Conservation (phyloP, 306 rosid genomes). For the Hippophae gyantsensis region DNA sequence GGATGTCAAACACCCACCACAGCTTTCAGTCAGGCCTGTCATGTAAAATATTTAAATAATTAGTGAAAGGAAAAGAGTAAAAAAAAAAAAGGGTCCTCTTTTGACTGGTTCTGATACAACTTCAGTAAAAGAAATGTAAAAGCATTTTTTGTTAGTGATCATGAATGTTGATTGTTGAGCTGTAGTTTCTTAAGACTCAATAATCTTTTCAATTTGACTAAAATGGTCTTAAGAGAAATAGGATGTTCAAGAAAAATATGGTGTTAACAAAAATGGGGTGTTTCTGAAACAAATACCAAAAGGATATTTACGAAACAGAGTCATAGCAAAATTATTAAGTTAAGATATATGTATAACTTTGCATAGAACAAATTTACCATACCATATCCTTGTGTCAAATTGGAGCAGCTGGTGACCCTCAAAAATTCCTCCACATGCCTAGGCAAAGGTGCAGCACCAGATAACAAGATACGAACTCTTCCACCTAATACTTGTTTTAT, state of each 20-base stretch:
- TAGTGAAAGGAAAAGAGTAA: background rate
- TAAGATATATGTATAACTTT: no score
- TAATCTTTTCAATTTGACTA: no score
- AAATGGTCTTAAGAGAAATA: no score
- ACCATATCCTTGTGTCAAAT: constrained; percentile 89
- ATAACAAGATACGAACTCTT: constrained; percentile 54
- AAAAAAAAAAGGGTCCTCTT: background rate
- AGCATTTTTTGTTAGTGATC: no score
- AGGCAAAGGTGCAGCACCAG: constrained; percentile 90
- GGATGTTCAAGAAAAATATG: no score
- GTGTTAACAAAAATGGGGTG: no score
- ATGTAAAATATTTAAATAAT: constrained; percentile 4
- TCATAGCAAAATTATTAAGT: no score
- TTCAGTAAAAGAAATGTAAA: no score
- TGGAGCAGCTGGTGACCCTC: constrained; percentile 64
- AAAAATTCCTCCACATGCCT: constrained; percentile 77
- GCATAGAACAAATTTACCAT: constrained; percentile 6
- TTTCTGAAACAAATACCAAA: no score
- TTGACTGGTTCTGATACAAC: background rate
- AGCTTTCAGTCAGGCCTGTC: constrained; percentile 80
- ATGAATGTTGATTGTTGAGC: no score
- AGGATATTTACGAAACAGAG: no score
- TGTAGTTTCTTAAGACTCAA: background rate
- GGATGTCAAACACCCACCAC: constrained; percentile 75
- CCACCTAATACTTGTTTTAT: constrained; percentile 77